These are phyloP conservation scores for Camelina laxa DNA, from an alignment of 345 rosid species.

Conservation along the genomic window DNA sequence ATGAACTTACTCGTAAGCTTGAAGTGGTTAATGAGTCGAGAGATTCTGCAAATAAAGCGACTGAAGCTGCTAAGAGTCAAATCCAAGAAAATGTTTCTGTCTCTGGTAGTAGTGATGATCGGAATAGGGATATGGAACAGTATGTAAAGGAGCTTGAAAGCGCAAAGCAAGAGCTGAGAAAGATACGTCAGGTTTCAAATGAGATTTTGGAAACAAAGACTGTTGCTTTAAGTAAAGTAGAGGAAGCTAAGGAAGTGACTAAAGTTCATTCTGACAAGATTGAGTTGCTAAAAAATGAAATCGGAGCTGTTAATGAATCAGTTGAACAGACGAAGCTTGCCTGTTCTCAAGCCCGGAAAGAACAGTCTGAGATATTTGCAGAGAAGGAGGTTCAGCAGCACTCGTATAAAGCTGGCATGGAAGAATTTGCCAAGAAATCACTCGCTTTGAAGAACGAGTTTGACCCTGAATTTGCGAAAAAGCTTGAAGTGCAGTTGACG, in stretches of 20 bases:
- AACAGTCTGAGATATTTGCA: conserved; percentile 67
- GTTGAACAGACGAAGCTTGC: conserved; percentile 86
- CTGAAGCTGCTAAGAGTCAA: conserved; percentile 69
- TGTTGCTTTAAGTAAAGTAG: conserved; percentile 62
- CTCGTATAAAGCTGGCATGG: conserved; percentile 65
- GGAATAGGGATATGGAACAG: conserved; percentile 64
- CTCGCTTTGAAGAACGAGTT: conserved; percentile 62
- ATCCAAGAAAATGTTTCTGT: conserved; percentile 56
- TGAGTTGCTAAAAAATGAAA: conserved; percentile 72
- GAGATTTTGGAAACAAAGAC: conserved; percentile 59
- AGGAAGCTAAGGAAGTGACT: conserved; percentile 65
- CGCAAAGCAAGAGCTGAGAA: conserved; percentile 78
- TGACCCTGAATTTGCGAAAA: conserved; percentile 67
- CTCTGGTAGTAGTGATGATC: conserved; percentile 52
- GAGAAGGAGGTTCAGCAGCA: conserved; percentile 71
- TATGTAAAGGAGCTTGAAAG: conserved; percentile 72
- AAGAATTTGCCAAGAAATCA: conserved; percentile 65
- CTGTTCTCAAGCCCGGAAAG: conserved; percentile 66
- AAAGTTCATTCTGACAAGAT: conserved; percentile 72
- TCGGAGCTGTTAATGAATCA: conserved; percentile 72
- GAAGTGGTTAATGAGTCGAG: conserved; percentile 60
- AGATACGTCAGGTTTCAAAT: conserved; percentile 66
- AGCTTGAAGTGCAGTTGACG: conserved; percentile 68
- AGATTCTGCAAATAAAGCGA: conserved; percentile 62
- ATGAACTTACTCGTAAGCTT: conserved; percentile 69